Conservation (phyloP, 2,329 filamentous ascomycete species). For the Epicoccum nigrum region DNA sequence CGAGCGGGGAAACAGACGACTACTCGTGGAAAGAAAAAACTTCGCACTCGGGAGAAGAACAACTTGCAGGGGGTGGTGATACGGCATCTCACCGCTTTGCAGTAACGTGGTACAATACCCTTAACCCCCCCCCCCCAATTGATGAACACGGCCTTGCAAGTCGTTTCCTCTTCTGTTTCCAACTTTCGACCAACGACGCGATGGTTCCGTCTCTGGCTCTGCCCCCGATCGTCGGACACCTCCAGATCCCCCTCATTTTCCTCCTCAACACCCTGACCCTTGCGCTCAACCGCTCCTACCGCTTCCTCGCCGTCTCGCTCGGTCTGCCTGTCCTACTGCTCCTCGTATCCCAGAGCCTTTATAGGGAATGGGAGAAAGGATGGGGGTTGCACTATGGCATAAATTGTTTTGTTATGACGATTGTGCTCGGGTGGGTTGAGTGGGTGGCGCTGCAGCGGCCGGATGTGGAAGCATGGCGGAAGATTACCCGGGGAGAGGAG, state of each 20-base stretch:
- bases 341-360: constrained; percentile 26
- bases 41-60: too few relatives aligned
- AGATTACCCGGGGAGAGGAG: background rate
- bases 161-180: too few relatives aligned
- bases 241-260: constrained; percentile 25
- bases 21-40: too few relatives aligned
- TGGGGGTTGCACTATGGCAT: constrained; percentile 26
- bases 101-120: too few relatives aligned
- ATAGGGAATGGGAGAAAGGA: constrained; percentile 14
- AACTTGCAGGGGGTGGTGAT: too few relatives aligned
- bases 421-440: constrained; percentile 25
- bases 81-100: too few relatives aligned
- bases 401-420: constrained; percentile 13
- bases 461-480: constrained; percentile 34
- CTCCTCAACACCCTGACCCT: constrained; percentile 24
- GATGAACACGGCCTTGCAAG: too few relatives aligned
- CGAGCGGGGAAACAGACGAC: too few relatives aligned
- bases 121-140: too few relatives aligned
- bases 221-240: constrained; percentile 8
- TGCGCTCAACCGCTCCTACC: constrained; percentile 16
- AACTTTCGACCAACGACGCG: too few relatives aligned
- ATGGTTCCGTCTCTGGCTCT: constrained; percentile 20
- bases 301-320: constrained; percentile 13
- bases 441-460: constrained; percentile 30
- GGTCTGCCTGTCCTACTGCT: constrained; percentile 25